phyloP scores from a whole-genome alignment of 2,329 filamentous ascomycete genomes.

The Aspergillus ruber region DNA sequence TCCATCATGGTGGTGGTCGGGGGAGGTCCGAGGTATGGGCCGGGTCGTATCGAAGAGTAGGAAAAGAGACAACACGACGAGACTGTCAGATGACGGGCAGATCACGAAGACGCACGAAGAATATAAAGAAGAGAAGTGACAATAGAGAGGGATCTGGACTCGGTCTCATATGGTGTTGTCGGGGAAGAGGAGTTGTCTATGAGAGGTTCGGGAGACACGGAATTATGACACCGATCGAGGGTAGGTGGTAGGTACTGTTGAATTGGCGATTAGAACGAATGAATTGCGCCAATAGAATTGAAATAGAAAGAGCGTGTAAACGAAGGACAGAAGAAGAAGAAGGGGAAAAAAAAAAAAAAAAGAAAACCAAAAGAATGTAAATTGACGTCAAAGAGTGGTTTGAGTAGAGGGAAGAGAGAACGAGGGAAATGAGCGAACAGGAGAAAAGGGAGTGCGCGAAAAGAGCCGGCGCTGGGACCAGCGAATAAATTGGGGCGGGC shows the following conservation, averaged over 20 bases:
- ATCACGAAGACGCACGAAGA: not conserved
- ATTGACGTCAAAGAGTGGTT: not conserved
- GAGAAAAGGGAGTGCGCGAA: not conserved
- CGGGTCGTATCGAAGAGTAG: not conserved
- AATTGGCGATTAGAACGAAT: not conserved
- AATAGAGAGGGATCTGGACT: constrained; percentile 9
- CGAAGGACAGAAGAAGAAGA: not conserved
- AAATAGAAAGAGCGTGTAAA: not conserved
- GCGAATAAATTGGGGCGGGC: too few relatives aligned
- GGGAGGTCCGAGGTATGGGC: not conserved
- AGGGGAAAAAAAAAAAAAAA: too few relatives aligned
- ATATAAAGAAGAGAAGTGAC: constrained; percentile 1
- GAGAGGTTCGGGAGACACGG: constrained; percentile 12
- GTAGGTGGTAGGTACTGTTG: not conserved
- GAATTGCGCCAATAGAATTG: not conserved
- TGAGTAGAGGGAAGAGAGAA: constrained; percentile 1
- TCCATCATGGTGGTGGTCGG: constrained; percentile 35
- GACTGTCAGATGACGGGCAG: not conserved
- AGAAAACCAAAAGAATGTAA: not conserved
- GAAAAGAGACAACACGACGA: not conserved
- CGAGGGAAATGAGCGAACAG: not conserved
- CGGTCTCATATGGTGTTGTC: constrained; percentile 16
- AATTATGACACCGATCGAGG: not conserved
- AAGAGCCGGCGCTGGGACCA: too few relatives aligned
- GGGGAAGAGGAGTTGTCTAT: constrained; percentile 4